A percentile compares a stretch with the other conserved stretches of the same genome.
These are phyloP conservation scores for Aspergillus intermedius DNA, from an alignment of 2,329 filamentous ascomycete genomes.

Conservation along the genomic window DNA sequence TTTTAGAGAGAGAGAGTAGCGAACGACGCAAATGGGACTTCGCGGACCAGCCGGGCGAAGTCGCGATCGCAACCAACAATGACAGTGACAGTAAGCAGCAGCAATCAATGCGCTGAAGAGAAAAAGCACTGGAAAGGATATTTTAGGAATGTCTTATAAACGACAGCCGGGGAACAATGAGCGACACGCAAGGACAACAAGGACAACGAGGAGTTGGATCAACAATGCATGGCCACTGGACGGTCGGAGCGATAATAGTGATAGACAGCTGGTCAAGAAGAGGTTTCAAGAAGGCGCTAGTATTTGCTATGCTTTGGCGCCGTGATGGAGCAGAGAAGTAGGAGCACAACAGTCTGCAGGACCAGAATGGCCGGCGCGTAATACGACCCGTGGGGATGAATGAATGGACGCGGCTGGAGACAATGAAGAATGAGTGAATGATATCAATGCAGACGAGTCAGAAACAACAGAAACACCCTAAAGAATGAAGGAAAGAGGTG, in stretches of 20 bases:
- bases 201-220: not conserved
- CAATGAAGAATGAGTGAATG: constrained; percentile 1
- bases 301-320: no score
- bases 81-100: not conserved
- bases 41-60: constrained; percentile 32
- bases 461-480: constrained; percentile 1
- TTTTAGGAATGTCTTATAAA: not conserved
- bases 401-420: not conserved
- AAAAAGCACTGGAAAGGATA: not conserved
- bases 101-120: constrained; percentile 1
- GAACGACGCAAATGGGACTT: constrained; percentile 14
- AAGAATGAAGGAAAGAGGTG: constrained; percentile 2
- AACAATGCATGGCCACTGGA: not conserved
- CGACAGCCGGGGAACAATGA: not conserved
- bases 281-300: not conserved
- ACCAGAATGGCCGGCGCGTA: no score
- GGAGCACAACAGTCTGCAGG: no score
- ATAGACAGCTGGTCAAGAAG: not conserved
- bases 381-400: no score
- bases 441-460: not conserved
- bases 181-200: not conserved
- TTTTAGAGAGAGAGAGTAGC: constrained; percentile 2
- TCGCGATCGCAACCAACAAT: constrained; percentile 11
- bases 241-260: not conserved
- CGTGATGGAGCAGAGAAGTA: no score